Percentiles rank a stretch among this genome's conserved stretches.
phyloP scores from a whole-genome alignment of 345 rosid genomes.

The Murraya koenigii region DNA sequence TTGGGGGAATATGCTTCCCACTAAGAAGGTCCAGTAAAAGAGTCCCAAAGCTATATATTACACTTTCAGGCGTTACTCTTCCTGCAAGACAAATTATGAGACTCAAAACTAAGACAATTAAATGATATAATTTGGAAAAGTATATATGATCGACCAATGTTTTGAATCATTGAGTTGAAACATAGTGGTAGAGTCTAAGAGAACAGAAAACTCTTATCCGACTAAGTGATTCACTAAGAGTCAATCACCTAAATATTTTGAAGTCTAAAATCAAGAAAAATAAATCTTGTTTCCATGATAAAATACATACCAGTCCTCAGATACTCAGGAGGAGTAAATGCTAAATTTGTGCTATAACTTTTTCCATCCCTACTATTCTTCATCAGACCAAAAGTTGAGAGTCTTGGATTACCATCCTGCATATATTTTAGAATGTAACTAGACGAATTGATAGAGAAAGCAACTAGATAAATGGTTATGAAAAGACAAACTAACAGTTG shows the following conservation, averaged over 20 bases:
- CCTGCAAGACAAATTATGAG: conserved; percentile 39
- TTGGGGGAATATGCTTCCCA: conserved; percentile 95
- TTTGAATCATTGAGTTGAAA: not conserved
- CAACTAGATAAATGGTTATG: not conserved
- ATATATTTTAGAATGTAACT: conserved; percentile 10
- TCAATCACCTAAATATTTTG: not conserved
- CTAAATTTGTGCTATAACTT: conserved; percentile 92
- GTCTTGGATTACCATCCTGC: conserved; percentile 91
- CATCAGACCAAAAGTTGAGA: conserved; percentile 93
- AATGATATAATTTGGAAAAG: not conserved
- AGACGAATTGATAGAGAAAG: conserved; percentile 10
- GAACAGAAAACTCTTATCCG: not conserved
- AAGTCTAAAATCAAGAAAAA: not conserved
- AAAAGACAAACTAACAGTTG: not conserved
- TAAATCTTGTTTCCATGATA: not conserved
- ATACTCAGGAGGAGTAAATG: conserved; percentile 97
- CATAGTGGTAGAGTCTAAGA: not conserved
- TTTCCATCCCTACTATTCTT: conserved; percentile 94
- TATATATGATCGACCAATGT: not conserved
- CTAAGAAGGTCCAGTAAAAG: conserved; percentile 94
- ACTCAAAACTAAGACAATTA: conserved; percentile 6
- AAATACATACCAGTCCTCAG: conserved; percentile 70
- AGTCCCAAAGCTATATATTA: conserved; percentile 94
- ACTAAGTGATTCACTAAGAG: not conserved
- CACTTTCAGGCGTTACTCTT: conserved; percentile 91